Base-by-base conservation (phyloP, 371 early-diverging fungal genomes). In the Lichtheimia corymbifera region DNA sequence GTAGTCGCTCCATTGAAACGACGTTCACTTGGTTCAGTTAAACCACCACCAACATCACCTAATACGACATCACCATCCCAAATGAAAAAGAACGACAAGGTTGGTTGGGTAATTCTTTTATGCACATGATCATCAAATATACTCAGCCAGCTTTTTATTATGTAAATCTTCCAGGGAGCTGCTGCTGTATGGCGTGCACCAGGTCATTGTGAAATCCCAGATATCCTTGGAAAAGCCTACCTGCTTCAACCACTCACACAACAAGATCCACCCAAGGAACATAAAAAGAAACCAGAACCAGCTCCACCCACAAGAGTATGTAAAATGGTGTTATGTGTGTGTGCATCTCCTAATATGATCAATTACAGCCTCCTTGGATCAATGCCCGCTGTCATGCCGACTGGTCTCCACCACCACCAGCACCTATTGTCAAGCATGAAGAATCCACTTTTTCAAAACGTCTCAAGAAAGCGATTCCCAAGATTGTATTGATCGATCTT, bases 201-300 rank as follows among this genome's bases (percentile, higher is more conserved):
- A 40, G 79, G 79, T 15, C 65, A 79, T 70, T 79, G 69, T 51
- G 76, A 79, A 62, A 79, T 79, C 53, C 79, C 79, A 40, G 65
- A 79, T 68, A 79, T 79, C 50, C 63, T 79, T 15, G 79, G 79
- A 30, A 73, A 79, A 53, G 79, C 79, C 24, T 79, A 75, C 45
- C 52, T 72, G 6, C 47, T 47, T n/a, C 60, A 61, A 30, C 68
- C 64, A 4, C 12, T 50, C 4, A 44, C 62, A 12, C 45, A 54
- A 11, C 47, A 47, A 22, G 18, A 47, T n/a, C 47, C n/a, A 47
- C 47, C n/a, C 4, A n/a, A 47, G 47, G 18, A 47, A 15, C 17
- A 6, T 55, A 22, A 52, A 51, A 24, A 62, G 40, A 18, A 40
- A 27, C 42, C 11, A 41, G 17, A 41, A 40, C 18, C 53, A 27